Evolutionary conservation across 805 yeast species (phyloP).

Genomic region (Lipomyces japonicus): DNA sequence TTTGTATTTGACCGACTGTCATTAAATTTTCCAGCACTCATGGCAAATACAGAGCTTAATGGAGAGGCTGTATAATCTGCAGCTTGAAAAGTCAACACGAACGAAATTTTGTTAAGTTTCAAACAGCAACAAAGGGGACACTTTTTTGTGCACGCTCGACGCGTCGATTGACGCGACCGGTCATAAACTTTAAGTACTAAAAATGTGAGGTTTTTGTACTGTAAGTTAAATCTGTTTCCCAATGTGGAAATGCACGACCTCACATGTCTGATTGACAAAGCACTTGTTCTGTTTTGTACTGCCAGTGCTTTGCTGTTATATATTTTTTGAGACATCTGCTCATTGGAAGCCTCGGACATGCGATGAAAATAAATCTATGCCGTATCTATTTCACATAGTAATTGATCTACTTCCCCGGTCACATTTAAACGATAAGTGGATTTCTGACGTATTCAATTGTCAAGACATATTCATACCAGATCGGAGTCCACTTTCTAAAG

Average conservation of each 20-base stretch:
- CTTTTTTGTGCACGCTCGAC: no score
- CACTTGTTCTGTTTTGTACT: no score
- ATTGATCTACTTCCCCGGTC: constrained; percentile 14
- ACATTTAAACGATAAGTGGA: constrained; percentile 18
- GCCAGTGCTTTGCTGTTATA: no score
- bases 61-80: not conserved
- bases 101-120: no score
- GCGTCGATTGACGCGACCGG: no score
- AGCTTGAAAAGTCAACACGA: no score
- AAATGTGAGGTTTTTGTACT: not conserved
- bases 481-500: no score
- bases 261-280: no score
- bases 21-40: not conserved
- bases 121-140: no score
- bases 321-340: not conserved
- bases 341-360: not conserved
- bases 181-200: not conserved
- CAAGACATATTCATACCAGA: constrained; percentile 10
- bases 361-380: constrained; percentile 9
- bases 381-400: constrained; percentile 13
- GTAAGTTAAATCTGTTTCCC: not conserved
- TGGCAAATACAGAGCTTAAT: not conserved
- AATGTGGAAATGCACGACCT: not conserved
- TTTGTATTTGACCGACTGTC: constrained; percentile 11
- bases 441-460: not conserved